Evolutionary conservation across 306 rosid species (phyloP).

Genomic region (Malus asiatica): DNA sequence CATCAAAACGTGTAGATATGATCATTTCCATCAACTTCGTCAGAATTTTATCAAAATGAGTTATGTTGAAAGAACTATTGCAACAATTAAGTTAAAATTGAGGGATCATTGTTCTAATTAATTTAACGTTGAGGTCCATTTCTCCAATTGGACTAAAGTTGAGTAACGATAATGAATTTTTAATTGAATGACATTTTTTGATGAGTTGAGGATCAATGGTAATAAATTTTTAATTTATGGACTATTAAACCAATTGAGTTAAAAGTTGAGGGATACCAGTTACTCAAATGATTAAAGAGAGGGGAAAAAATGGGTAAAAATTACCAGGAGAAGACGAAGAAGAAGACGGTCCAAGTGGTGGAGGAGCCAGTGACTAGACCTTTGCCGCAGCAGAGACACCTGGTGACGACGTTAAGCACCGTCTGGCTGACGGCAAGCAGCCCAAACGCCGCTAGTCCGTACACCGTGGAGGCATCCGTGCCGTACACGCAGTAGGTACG

Average conservation of each 20-base stretch:
- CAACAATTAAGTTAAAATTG: fast-evolving
- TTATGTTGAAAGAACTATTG: too few relatives aligned
- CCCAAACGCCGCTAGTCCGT: conserved; percentile 68
- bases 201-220: too few relatives aligned
- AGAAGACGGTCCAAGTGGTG: conserved; percentile 55
- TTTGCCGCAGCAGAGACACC: conserved; percentile 88
- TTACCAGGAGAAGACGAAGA: conserved; percentile 79
- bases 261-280: too few relatives aligned
- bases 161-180: too few relatives aligned
- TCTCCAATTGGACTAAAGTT: too few relatives aligned
- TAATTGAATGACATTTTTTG: fast-evolving
- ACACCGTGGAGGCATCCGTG: conserved; percentile 83
- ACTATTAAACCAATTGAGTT: too few relatives aligned
- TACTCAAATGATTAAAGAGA: background rate
- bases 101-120: fast-evolving
- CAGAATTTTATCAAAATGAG: too few relatives aligned
- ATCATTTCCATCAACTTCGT: too few relatives aligned
- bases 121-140: fast-evolving
- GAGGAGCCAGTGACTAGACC: conserved; percentile 63
- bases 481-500: conserved; percentile 53
- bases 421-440: conserved; percentile 60
- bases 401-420: conserved; percentile 61
- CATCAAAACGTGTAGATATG: too few relatives aligned
- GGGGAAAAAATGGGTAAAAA: background rate
- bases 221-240: fast-evolving